Evolutionary conservation across 177 flowering plant species (phyloP).

Genomic region (Telopea speciosissima): DNA sequence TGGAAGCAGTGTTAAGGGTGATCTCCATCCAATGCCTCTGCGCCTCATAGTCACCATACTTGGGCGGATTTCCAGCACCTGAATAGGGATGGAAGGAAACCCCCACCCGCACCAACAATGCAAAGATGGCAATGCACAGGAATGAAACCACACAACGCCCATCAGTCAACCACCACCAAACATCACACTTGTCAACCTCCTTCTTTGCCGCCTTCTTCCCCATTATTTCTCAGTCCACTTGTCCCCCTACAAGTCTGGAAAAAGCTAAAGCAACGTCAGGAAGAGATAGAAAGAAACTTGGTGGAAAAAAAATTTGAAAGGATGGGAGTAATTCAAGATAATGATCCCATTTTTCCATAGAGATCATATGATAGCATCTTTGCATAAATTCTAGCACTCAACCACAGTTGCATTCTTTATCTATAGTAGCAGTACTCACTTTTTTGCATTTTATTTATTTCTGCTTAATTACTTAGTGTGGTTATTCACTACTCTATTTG

Average conservation of each 20-base stretch:
- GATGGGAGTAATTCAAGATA: background rate
- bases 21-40: slow-evolving; percentile 99
- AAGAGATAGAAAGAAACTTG: background rate
- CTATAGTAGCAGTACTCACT: too few species aligned
- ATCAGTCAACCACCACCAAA: slow-evolving; percentile 28
- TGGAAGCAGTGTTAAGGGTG: slow-evolving; percentile 55
- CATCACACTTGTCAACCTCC: slow-evolving; percentile 7
- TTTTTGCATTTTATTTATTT: too few species aligned
- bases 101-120: slow-evolving; percentile 46
- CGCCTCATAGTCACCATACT: slow-evolving; percentile 53
- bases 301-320: background rate
- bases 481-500: too few species aligned
- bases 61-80: slow-evolving; percentile 77
- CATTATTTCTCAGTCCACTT: background rate
- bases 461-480: too few species aligned
- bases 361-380: too few species aligned
- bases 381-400: too few species aligned
- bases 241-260: background rate
- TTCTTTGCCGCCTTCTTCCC: background rate
- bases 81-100: slow-evolving; percentile 79
- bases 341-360: too few species aligned
- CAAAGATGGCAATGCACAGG: slow-evolving; percentile 46
- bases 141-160: slow-evolving; percentile 28
- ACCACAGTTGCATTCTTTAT: too few species aligned
- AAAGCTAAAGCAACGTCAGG: background rate